Conservation (phyloP, 108 stramenopile species). For the Cyclotella cryptica region DNA sequence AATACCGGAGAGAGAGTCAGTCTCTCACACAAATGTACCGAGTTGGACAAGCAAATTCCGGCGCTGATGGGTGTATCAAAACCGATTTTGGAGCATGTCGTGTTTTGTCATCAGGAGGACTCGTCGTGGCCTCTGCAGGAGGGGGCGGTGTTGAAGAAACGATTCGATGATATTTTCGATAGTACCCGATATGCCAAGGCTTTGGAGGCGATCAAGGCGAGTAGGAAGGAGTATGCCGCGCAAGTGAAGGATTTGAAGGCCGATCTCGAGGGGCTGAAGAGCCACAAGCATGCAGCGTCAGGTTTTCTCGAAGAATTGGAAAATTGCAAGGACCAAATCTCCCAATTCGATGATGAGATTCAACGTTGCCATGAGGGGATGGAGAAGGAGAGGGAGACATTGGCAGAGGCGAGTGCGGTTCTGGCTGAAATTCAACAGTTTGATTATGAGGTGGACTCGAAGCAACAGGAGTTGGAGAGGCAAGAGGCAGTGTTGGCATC, state of each 20-base stretch:
- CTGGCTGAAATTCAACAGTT: constrained; percentile 52
- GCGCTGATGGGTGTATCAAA: constrained; percentile 88
- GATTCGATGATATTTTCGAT: constrained; percentile 99
- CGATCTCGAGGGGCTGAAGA: constrained; percentile 78
- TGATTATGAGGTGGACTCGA: constrained; percentile 40
- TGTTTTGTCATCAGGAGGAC: constrained; percentile 98
- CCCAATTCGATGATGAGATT: constrained; percentile 78
- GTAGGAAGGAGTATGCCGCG: constrained; percentile 71
- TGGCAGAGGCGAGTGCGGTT: constrained; percentile 23
- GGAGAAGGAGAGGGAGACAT: constrained; percentile 47
- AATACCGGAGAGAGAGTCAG: constrained; percentile 69
- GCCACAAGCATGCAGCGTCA: constrained; percentile 82
- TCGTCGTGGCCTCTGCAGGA: constrained; percentile 93
- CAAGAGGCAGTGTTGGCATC: constrained; percentile 51
- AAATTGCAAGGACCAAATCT: constrained; percentile 63
- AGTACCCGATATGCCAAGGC: constrained; percentile 96
- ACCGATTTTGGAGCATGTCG: constrained; percentile 97
- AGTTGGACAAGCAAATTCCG: constrained; percentile 92
- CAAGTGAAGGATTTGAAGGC: constrained; percentile 87
- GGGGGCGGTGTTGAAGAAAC: constrained; percentile 96
- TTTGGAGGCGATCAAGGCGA: constrained; percentile 90
- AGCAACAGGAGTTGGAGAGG: constrained; percentile 35
- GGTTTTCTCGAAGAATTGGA: constrained; percentile 78
- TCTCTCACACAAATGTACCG: constrained; percentile 91
- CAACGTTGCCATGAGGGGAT: constrained; percentile 59